Percentiles rank a stretch among this genome's conserved stretches.
Evolutionary conservation across 768 basidiomycete genomes (phyloP).

Genomic region (Pleurotus giganteus): DNA sequence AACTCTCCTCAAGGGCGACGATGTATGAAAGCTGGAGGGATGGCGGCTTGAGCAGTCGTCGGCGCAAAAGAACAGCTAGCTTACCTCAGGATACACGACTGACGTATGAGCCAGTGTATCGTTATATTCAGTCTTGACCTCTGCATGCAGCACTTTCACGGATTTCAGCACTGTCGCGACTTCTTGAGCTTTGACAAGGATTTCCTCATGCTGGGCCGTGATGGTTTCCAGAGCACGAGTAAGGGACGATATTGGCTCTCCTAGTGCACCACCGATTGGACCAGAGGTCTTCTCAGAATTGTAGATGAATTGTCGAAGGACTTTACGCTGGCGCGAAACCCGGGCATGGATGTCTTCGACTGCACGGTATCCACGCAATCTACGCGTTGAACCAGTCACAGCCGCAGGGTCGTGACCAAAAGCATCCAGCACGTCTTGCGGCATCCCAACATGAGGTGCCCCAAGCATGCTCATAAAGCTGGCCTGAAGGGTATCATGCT

Average conservation of each 20-base stretch:
- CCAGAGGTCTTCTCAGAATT: conserved; percentile 16
- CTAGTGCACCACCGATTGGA: conserved; percentile 37
- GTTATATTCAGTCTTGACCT: conserved; percentile 66
- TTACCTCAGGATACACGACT: conserved; percentile 76
- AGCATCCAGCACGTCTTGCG: conserved; percentile 68
- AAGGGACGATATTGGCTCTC: conserved; percentile 52
- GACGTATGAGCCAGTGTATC: conserved; percentile 64
- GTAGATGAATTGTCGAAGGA: conserved; percentile 41
- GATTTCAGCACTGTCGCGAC: conserved; percentile 46
- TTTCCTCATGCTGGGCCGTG: conserved; percentile 41
- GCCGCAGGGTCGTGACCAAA: conserved; percentile 76
- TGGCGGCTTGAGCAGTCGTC: not conserved
- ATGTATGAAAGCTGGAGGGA: conserved; percentile 61
- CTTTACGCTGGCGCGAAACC: conserved; percentile 56
- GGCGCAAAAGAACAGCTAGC: conserved; percentile 12
- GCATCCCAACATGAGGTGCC: conserved; percentile 46
- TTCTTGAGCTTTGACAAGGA: conserved; percentile 45
- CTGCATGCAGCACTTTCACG: conserved; percentile 53
- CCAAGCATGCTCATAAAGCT: conserved; percentile 47
- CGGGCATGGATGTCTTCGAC: conserved; percentile 75
- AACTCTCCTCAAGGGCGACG: conserved; percentile 72
- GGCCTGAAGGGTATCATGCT: conserved; percentile 63
- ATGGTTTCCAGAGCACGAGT: conserved; percentile 47
- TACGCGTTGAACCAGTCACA: conserved; percentile 65
- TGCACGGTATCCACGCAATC: conserved; percentile 62